These are phyloP conservation scores for Diaporthe nobilis DNA, from an alignment of 2,329 filamentous ascomycete genomes.

Conservation along the genomic window DNA sequence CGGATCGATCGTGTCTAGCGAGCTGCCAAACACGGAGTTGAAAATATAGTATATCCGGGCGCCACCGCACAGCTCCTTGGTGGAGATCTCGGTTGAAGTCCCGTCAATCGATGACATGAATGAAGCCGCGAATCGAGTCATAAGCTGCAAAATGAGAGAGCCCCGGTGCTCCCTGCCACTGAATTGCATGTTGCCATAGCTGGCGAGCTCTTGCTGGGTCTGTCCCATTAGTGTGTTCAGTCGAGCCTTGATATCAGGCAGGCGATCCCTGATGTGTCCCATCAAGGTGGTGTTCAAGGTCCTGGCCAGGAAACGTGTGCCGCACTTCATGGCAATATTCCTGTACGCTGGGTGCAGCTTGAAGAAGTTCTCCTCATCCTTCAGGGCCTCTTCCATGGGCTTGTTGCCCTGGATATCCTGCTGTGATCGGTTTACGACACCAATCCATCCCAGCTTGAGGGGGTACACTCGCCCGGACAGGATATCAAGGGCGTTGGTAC, in stretches of 20 bases:
- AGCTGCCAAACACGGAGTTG: constrained; percentile 98
- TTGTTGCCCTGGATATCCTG: constrained; percentile 98
- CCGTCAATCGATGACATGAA: constrained; percentile 99
- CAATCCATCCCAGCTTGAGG: constrained; percentile 96
- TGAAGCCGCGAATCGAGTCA: constrained; percentile 97
- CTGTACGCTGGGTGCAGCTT: constrained; percentile 96
- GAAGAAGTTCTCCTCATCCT: constrained; percentile 95
- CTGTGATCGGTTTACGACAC: constrained; percentile 97
- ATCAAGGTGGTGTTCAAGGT: constrained; percentile 96
- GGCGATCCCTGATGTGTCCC: constrained; percentile 93
- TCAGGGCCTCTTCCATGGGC: constrained; percentile 91
- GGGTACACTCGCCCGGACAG: constrained; percentile 96
- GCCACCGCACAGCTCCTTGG: constrained; percentile 95
- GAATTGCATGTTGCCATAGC: constrained; percentile 98
- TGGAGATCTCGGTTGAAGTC: constrained; percentile 98
- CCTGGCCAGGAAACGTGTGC: constrained; percentile 94
- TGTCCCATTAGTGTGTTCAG: constrained; percentile 99
- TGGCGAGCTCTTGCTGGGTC: constrained; percentile 97
- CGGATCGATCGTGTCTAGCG: constrained; percentile 94
- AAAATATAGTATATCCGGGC: constrained; percentile 99
- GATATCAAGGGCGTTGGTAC: constrained; percentile 98
- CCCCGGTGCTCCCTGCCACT: constrained; percentile 97
- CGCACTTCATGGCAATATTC: constrained; percentile 94
- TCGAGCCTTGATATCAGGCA: constrained; percentile 98
- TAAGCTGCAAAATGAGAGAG: constrained; percentile 93